Conservation (phyloP, 352 stramenopile genomes). For the Globisporangium uncinulatum region DNA sequence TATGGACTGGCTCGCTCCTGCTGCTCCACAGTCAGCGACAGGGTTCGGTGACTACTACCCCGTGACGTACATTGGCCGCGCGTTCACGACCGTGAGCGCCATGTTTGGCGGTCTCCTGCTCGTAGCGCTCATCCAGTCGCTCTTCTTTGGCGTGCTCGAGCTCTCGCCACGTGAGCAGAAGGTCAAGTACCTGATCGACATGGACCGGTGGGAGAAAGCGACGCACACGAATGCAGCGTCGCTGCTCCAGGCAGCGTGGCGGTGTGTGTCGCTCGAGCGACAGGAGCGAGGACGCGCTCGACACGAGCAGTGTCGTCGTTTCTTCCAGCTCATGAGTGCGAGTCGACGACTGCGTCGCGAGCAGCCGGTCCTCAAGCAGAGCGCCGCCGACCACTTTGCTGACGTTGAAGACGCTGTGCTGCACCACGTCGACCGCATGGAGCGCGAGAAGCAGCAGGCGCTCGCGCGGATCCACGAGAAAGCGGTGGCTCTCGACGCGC, state of each 20-base stretch:
- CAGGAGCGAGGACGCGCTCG: not conserved
- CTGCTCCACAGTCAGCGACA: conserved; percentile 37
- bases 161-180: conserved; percentile 53
- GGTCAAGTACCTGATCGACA: conserved; percentile 65
- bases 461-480: conserved; percentile 11
- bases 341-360: conserved; percentile 3
- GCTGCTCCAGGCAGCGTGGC: conserved; percentile 47
- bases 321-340: conserved; percentile 7
- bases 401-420: conserved; percentile 12
- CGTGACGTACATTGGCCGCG: conserved; percentile 56
- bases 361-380: conserved; percentile 4
- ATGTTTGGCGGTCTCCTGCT: conserved; percentile 72
- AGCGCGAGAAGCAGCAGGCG: conserved; percentile 4
- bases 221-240: conserved; percentile 30
- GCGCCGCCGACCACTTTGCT: conserved; percentile 5
- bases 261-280: not conserved
- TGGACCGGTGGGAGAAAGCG: conserved; percentile 47
- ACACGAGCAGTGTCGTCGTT: not conserved
- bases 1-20: not conserved
- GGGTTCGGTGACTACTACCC: conserved; percentile 71
- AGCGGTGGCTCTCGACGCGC: not conserved
- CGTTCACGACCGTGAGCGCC: conserved; percentile 47
- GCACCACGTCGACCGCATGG: conserved; percentile 8
- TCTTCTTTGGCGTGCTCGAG: conserved; percentile 75
- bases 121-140: conserved; percentile 64